Base-by-base conservation (phyloP, 768 basidiomycete genomes). In the Ephemerocybe angulata region DNA sequence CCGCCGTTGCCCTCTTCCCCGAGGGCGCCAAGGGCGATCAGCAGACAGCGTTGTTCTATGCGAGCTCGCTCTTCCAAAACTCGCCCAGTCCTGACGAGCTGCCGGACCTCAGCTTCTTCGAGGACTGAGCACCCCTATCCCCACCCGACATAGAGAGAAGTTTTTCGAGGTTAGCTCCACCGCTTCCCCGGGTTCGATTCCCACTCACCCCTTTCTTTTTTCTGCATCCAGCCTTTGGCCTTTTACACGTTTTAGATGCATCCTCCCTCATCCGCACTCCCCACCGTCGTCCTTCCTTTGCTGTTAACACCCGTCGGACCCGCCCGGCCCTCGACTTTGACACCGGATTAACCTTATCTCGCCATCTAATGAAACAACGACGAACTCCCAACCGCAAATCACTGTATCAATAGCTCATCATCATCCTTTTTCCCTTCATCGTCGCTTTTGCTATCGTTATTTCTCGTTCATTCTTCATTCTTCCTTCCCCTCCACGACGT, bases 1-100 rank as follows among this genome's bases (percentile, higher is more conserved):
- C 30, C 30, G 53, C 58, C 3, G 17, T 28, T 13, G 53, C 56
- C 27, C 43, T 54, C 19, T 51, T 53, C 40, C 55, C 50, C 46
- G 58, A 59, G 12, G 54, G 64, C 17, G 58, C 51, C 51, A 59
- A 53, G 40, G 58, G 55, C 22, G 73, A 72, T 55, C 63, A 59
- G n/a, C n/a, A 17, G 44, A 62, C 63, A 22, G 66, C 64, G 8
- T 79, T 79, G 7, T 88, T 82, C 65, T 91, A 88, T 68, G 88
- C 89, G 60, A 90, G 87, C 63, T 90, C 88, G 29, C 75, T 78
- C 63, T 91, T 90, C 82, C 89, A 90, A 78, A 91, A 90, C 75
- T 89, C 87, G 55, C 89, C 89, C 15, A 89, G 85, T 63, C 89
- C 89, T 50, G 89, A 90, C 57, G 88, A 88, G 65, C 72, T 91